Evolutionary conservation across 2,329 filamentous ascomycete genomes (phyloP).

Genomic region (Raffaelea deltoideospora): DNA sequence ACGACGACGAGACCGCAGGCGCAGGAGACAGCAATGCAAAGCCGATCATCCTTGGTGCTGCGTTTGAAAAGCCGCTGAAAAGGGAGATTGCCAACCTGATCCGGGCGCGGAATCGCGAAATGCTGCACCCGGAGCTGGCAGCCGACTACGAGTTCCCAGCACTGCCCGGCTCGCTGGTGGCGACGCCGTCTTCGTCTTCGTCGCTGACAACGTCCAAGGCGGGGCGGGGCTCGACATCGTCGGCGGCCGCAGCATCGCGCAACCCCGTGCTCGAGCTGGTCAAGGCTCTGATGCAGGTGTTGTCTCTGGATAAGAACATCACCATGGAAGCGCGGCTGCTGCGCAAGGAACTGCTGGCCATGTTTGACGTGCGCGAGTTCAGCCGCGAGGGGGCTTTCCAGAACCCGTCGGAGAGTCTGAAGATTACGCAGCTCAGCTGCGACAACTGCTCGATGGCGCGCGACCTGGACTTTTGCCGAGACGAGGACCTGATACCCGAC

Average conservation of each 20-base stretch:
- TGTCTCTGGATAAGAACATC: slow-evolving; percentile 82
- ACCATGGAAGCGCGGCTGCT: slow-evolving; percentile 75
- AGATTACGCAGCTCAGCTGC: slow-evolving; percentile 64
- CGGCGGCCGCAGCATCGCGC: slow-evolving; percentile 18
- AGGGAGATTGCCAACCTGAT: slow-evolving; percentile 77
- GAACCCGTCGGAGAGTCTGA: slow-evolving; percentile 67
- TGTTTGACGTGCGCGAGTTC: slow-evolving; percentile 95
- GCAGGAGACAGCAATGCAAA: too few species aligned
- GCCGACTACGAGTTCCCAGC: slow-evolving; percentile 74
- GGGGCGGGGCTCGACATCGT: slow-evolving; percentile 5
- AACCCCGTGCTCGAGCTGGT: slow-evolving; percentile 83
- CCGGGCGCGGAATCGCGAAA: slow-evolving; percentile 71
- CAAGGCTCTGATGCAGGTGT: slow-evolving; percentile 83
- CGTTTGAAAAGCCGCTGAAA: slow-evolving; percentile 78
- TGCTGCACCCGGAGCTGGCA: slow-evolving; percentile 76
- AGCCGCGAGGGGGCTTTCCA: slow-evolving; percentile 72
- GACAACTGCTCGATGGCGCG: slow-evolving; percentile 79
- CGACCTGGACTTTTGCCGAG: slow-evolving; percentile 84
- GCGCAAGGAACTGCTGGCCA: slow-evolving; percentile 71
- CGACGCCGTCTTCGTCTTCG: too few species aligned
- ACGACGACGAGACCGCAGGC: slow-evolving; percentile 36
- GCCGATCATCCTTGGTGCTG: slow-evolving; percentile 58
- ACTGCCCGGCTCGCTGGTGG: slow-evolving; percentile 51
- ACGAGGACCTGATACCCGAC: slow-evolving; percentile 61
- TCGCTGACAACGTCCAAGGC: too few species aligned